phyloP scores from a whole-genome alignment of 2,329 filamentous ascomycete genomes.

The Venturia aucupariae region DNA sequence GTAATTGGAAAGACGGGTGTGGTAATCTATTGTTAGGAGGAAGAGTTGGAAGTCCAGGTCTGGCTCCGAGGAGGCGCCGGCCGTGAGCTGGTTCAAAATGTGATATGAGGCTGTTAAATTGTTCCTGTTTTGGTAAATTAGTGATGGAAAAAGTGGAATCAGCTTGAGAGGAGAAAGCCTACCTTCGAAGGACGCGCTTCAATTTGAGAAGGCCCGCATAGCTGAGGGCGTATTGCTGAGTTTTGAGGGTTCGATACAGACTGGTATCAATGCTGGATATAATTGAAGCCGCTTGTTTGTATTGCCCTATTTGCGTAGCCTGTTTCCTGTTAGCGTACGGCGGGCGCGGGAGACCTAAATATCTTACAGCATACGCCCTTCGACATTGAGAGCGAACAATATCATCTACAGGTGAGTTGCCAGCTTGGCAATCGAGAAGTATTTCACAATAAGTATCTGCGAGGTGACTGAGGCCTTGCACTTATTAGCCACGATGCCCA shows the following conservation, averaged over 20 bases:
- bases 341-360: not conserved
- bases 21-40: slow-evolving; percentile 51
- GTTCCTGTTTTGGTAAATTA: slow-evolving; percentile 31
- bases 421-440: slow-evolving; percentile 63
- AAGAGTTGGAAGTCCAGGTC: slow-evolving; percentile 52
- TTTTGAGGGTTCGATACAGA: slow-evolving; percentile 62
- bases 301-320: slow-evolving; percentile 58
- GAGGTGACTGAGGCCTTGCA: slow-evolving; percentile 44
- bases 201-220: slow-evolving; percentile 57
- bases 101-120: slow-evolving; percentile 48
- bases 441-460: slow-evolving; percentile 58
- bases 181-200: slow-evolving; percentile 50
- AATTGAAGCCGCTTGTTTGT: slow-evolving; percentile 55
- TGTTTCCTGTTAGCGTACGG: slow-evolving; percentile 18
- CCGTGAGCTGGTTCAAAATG: slow-evolving; percentile 48
- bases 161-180: slow-evolving; percentile 11
- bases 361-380: slow-evolving; percentile 50
- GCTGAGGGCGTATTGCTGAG: slow-evolving; percentile 63
- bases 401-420: slow-evolving; percentile 63
- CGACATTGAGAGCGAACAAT: slow-evolving; percentile 65
- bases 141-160: not conserved
- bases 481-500: not conserved
- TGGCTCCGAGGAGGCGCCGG: slow-evolving; percentile 43
- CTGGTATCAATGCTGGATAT: slow-evolving; percentile 53
- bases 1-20: slow-evolving; percentile 45